These are phyloP conservation scores for Triticum monococcum DNA, from an alignment of 176 grass and related monocot genomes.

Conservation along the genomic window DNA sequence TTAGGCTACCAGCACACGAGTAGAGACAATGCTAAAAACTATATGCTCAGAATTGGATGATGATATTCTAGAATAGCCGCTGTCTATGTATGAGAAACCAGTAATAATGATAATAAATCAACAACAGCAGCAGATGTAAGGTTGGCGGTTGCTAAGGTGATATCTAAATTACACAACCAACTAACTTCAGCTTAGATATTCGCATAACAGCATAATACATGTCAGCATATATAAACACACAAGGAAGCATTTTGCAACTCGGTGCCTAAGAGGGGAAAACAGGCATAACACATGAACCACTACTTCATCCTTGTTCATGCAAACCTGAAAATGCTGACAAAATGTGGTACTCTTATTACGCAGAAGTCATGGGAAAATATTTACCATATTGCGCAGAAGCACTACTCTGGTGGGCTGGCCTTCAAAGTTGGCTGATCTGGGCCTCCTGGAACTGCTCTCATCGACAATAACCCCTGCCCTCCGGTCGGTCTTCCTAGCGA, in stretches of 20 bases:
- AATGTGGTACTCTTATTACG: neutral
- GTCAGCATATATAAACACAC: neutral
- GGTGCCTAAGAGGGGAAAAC: neutral
- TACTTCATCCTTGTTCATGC: neutral
- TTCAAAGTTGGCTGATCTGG: slow-evolving; percentile 68
- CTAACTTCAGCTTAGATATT: neutral
- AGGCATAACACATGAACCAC: neutral
- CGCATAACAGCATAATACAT: neutral
- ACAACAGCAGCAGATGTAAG: neutral
- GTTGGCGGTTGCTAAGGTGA: neutral
- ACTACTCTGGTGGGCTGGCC: slow-evolving; percentile 68
- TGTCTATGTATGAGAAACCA: neutral
- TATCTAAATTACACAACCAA: neutral
- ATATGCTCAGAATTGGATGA: neutral
- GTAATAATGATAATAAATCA: neutral
- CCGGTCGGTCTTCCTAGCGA: slow-evolving; percentile 89
- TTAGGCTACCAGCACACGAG: neutral
- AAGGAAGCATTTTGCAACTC: neutral
- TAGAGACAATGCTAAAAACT: neutral
- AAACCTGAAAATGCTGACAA: neutral
- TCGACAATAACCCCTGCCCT: slow-evolving; percentile 86
- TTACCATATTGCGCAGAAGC: slow-evolving; percentile 89
- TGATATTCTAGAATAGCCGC: neutral
- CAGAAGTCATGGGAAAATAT: neutral
- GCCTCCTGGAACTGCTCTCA: slow-evolving; percentile 69